A percentile compares a stretch with the other conserved stretches of the same genome.
phyloP scores from a whole-genome alignment of 148 eudicot genomes.

The Bassia scoparia region DNA sequence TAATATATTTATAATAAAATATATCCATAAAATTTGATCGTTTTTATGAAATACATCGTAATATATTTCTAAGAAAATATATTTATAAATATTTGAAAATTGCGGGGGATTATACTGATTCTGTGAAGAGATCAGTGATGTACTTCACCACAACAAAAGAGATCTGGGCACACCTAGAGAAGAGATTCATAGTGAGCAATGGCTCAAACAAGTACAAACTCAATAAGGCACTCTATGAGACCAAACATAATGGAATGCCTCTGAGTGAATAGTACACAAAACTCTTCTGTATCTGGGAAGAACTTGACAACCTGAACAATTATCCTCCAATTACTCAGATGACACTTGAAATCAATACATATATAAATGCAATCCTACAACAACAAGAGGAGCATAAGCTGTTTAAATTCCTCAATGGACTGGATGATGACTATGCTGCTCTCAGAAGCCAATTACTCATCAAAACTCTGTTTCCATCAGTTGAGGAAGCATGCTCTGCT shows the following conservation, averaged over 20 bases:
- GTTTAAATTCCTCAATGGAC: conserved; percentile 6
- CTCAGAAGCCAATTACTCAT: not conserved
- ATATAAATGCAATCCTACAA: not conserved
- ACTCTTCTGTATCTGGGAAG: not conserved
- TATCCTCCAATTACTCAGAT: not conserved
- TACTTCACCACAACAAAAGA: no score
- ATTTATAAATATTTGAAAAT: no score
- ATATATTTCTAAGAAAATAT: no score
- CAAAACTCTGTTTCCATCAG: not conserved
- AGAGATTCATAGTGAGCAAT: not conserved
- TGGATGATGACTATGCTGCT: not conserved
- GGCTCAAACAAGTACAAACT: not conserved
- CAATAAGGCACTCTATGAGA: not conserved
- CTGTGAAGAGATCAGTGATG: no score
- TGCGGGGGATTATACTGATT: no score
- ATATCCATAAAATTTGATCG: no score
- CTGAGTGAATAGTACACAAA: not conserved
- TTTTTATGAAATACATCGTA: no score
- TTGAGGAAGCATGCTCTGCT: not conserved
- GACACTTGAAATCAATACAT: not conserved
- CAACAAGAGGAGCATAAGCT: not conserved
- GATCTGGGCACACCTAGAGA: not conserved
- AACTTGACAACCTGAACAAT: not conserved
- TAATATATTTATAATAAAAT: no score
- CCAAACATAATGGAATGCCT: not conserved